Conservation (phyloP, 1,139 yeast genomes). For the Suhomyces bribrorum region DNA sequence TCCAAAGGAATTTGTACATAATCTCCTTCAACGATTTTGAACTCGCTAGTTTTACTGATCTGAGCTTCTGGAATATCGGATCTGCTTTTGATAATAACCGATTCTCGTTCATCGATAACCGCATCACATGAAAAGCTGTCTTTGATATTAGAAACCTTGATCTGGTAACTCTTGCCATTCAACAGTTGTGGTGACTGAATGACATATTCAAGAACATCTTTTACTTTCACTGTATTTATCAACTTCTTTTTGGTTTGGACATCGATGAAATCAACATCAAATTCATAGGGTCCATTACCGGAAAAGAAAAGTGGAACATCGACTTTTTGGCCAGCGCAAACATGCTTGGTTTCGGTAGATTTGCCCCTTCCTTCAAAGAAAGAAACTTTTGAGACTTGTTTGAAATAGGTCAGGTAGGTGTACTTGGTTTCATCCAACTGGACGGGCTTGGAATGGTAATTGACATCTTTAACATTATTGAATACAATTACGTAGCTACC, state of each 20-base stretch:
- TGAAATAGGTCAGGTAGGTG: conserved; percentile 54
- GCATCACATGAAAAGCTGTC: conserved; percentile 81
- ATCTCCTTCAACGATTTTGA: conserved; percentile 62
- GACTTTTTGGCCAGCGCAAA: conserved; percentile 45
- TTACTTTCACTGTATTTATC: conserved; percentile 45
- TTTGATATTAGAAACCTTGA: conserved; percentile 61
- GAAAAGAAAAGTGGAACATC: conserved; percentile 56
- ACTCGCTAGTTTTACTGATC: conserved; percentile 9
- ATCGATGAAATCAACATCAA: conserved; percentile 59
- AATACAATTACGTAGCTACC: conserved; percentile 81
- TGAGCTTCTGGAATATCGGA: conserved; percentile 20
- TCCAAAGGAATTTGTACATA: conserved; percentile 58
- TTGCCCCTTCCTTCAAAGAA: conserved; percentile 24
- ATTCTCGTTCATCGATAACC: conserved; percentile 24
- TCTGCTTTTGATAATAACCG: conserved; percentile 41
- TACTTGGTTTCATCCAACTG: conserved; percentile 35
- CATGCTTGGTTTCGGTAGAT: conserved; percentile 20
- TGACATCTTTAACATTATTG: conserved; percentile 53
- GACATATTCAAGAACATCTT: conserved; percentile 43
- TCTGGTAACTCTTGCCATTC: conserved; percentile 69
- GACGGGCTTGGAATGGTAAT: conserved; percentile 44
- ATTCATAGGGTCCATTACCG: conserved; percentile 78
- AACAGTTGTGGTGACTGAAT: conserved; percentile 56
- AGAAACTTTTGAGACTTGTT: conserved; percentile 47
- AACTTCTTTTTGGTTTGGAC: conserved; percentile 31